A percentile compares a stretch with the other conserved stretches of the same genome.
Evolutionary conservation across 495 filamentous ascomycete genomes (phyloP).

Genomic region (Neurospora hispaniola): DNA sequence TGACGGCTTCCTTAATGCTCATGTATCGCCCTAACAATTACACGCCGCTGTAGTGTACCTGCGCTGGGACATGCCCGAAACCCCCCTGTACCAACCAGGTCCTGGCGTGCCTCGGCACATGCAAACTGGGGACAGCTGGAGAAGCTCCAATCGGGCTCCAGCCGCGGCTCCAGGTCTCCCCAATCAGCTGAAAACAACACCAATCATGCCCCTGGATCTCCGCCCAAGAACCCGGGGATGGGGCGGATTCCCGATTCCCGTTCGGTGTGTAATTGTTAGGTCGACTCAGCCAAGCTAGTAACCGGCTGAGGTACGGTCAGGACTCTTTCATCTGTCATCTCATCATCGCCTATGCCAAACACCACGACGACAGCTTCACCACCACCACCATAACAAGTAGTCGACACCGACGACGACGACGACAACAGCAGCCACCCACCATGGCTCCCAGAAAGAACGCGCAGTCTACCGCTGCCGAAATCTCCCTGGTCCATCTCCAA

Average conservation of each 20-base stretch:
- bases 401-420: neutral
- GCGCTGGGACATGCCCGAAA: neutral
- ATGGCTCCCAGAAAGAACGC: constrained; percentile 59
- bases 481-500: constrained; percentile 73
- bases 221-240: neutral
- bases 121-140: constrained; percentile 8
- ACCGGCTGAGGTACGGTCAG: neutral
- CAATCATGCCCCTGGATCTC: neutral
- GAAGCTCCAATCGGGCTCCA: neutral
- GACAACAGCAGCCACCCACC: neutral
- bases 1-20: too few species aligned
- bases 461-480: constrained; percentile 58
- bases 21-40: neutral
- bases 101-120: constrained; percentile 27
- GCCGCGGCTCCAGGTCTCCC: neutral
- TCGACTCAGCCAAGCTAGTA: neutral
- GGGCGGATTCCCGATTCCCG: neutral
- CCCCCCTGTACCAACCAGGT: neutral
- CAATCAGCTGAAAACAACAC: neutral
- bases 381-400: neutral
- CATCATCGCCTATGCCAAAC: neutral
- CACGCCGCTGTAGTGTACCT: neutral
- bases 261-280: neutral
- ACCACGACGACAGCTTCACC: neutral
- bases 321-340: neutral